These are phyloP conservation scores for Phytopythium cucurbitacearum DNA, from an alignment of 352 stramenopile species.

Conservation along the genomic window DNA sequence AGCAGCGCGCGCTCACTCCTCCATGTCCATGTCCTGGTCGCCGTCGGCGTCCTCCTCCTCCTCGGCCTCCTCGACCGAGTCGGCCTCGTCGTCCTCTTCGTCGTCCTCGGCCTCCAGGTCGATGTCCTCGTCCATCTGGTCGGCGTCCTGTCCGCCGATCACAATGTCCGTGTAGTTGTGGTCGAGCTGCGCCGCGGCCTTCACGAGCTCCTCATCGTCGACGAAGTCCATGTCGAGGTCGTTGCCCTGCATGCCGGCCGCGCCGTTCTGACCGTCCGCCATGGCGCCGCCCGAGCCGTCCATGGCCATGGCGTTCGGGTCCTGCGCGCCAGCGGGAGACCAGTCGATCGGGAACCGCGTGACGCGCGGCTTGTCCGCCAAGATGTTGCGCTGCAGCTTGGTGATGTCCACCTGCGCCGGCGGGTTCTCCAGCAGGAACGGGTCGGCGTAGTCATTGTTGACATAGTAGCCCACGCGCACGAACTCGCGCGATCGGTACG, in stretches of 20 bases:
- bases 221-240: slow-evolving; percentile 71
- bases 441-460: slow-evolving; percentile 98
- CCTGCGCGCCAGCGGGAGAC: slow-evolving; percentile 58
- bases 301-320: slow-evolving; percentile 39
- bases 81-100: slow-evolving; percentile 66
- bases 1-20: slow-evolving; percentile 19
- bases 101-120: slow-evolving; percentile 68
- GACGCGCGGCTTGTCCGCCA: slow-evolving; percentile 96
- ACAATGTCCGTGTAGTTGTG: slow-evolving; percentile 89
- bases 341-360: slow-evolving; percentile 96
- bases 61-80: slow-evolving; percentile 64
- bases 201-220: slow-evolving; percentile 84
- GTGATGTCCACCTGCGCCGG: slow-evolving; percentile 81
- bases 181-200: slow-evolving; percentile 79
- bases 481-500: slow-evolving; percentile 97
- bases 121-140: slow-evolving; percentile 7
- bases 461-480: slow-evolving; percentile 98
- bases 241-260: slow-evolving; percentile 22
- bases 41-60: slow-evolving; percentile 67
- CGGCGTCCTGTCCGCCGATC: slow-evolving; percentile 45
- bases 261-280: slow-evolving; percentile 6
- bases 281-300: slow-evolving; percentile 26
- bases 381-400: slow-evolving; percentile 95
- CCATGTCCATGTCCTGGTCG: slow-evolving; percentile 68
- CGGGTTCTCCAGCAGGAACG: slow-evolving; percentile 81